These are phyloP conservation scores for Aureobasidium sp. DNA, from an alignment of 2,329 filamentous ascomycete genomes.

Conservation along the genomic window DNA sequence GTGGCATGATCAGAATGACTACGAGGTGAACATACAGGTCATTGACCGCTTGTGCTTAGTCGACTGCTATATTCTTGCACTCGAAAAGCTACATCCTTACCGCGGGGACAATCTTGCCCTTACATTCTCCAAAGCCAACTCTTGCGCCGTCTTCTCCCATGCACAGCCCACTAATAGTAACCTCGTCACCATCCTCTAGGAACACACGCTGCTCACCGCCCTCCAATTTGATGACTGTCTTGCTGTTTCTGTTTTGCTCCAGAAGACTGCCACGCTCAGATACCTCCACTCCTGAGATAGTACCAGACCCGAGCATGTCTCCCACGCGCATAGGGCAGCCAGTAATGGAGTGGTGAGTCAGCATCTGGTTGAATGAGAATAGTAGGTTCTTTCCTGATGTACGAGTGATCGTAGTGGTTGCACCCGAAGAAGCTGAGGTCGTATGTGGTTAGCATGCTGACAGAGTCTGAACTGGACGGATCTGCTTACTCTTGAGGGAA, in stretches of 20 bases:
- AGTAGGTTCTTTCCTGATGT: slow-evolving; percentile 61
- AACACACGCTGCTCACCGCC: slow-evolving; percentile 63
- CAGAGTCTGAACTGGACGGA: too few species aligned
- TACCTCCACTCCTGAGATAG: slow-evolving; percentile 60
- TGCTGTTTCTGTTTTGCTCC: slow-evolving; percentile 65
- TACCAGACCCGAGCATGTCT: slow-evolving; percentile 71
- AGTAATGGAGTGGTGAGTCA: slow-evolving; percentile 69
- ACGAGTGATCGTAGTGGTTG: slow-evolving; percentile 51
- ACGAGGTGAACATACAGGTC: not conserved
- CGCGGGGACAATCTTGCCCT: slow-evolving; percentile 53
- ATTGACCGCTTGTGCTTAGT: not conserved
- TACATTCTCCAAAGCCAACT: slow-evolving; percentile 71
- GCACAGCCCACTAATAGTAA: slow-evolving; percentile 59
- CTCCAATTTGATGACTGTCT: slow-evolving; percentile 53
- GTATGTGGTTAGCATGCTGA: not conserved
- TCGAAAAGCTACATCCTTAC: not conserved
- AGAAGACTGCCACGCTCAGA: slow-evolving; percentile 60
- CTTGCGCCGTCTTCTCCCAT: slow-evolving; percentile 55
- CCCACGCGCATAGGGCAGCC: slow-evolving; percentile 68
- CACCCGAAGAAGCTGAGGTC: slow-evolving; percentile 36
- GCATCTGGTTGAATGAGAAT: slow-evolving; percentile 80
- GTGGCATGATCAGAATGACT: not conserved
- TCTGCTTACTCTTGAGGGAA: slow-evolving; percentile 45
- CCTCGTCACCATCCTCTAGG: slow-evolving; percentile 65
- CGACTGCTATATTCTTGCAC: too few species aligned